Evolutionary conservation across 1,284 basidiomycete species (phyloP), one percentile per base, ranked within the genome.

Genomic region (Mixia osmundae): DNA sequence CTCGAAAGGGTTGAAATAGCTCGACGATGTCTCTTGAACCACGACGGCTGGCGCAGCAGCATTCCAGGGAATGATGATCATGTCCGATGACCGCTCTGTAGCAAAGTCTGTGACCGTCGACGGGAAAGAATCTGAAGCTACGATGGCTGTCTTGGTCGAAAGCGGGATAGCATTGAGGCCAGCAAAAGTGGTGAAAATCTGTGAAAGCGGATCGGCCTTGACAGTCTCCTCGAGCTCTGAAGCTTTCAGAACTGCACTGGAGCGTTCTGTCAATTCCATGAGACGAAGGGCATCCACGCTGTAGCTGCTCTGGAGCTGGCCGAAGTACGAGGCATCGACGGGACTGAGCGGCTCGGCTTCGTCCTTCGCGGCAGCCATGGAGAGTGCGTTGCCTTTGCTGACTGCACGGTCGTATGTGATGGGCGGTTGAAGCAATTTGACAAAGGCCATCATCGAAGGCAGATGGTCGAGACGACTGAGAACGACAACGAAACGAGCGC

Each of bases 381-480:
- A 5, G 23, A 25, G 11, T n/a, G 9, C 15, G 14, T 19, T 9
- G 7, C 14, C 5, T 5, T n/a, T 24, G 24, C 33, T 33, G 33
- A 15, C 24, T 25, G 10, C 21, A 10, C 22, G 33, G 24, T 29
- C 27, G 30, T 32, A 32, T 8, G 5, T 20, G 30, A 25, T 3
- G 20, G 33, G 44, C 7, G 58, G 56, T 40, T 60, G 58, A 34
- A 66, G 54, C 36, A 66, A 57, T 41, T 64, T 58, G 12, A 61
- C 54, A 39, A 66, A 54, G 30, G 62, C 57, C 62, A 68, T 65
- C 42, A 63, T 56, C 2, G 62, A 57, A 0, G 62, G 58, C 5
- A 97, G 60, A 52, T 94, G 79, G 46, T 87, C 80, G 42, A 91
- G 65, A 54, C 72, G 76, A 54, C 85, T 80, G n/a, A 97, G 66